A percentile compares a stretch with the other conserved stretches of the same genome.
These are phyloP conservation scores for Aspergillus floridensis DNA, from an alignment of 2,329 filamentous ascomycete genomes.

Conservation along the genomic window DNA sequence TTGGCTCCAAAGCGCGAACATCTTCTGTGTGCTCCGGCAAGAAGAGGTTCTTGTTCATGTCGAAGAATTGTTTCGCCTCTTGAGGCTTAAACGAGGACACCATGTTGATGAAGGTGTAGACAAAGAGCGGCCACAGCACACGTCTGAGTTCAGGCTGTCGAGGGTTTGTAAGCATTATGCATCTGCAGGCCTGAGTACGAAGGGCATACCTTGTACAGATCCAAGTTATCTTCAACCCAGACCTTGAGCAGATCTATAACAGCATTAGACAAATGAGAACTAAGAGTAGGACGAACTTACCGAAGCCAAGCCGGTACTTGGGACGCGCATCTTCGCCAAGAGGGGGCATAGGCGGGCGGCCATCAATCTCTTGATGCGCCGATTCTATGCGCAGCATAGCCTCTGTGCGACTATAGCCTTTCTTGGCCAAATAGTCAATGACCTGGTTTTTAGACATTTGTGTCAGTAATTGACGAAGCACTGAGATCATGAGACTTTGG, in stretches of 20 bases:
- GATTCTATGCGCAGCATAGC: conserved; percentile 90
- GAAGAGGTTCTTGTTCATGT: conserved; percentile 66
- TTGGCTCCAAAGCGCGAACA: conserved; percentile 67
- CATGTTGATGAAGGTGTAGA: conserved; percentile 86
- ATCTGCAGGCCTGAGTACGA: not conserved
- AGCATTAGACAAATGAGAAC: not conserved
- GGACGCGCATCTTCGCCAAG: conserved; percentile 70
- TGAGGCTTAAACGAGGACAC: conserved; percentile 67
- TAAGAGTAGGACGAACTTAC: conserved; percentile 32
- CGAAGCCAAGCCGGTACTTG: conserved; percentile 73
- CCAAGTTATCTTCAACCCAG: conserved; percentile 89
- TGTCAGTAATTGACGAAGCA: not conserved
- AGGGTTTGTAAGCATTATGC: conserved; percentile 11
- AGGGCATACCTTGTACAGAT: conserved; percentile 77
- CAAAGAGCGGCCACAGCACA: conserved; percentile 87
- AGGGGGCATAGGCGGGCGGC: conserved; percentile 69
- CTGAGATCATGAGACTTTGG: not conserved
- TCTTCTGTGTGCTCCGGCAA: conserved; percentile 77
- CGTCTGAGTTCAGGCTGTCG: conserved; percentile 77
- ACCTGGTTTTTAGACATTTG: conserved; percentile 52
- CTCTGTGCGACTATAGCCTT: conserved; percentile 90
- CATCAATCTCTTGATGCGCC: conserved; percentile 75
- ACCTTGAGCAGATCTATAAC: conserved; percentile 62
- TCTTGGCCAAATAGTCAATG: conserved; percentile 92
- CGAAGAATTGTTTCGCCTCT: conserved; percentile 73